These are phyloP conservation scores for Teratosphaeria gauchensis DNA, from an alignment of 2,329 filamentous ascomycete genomes.

Conservation along the genomic window DNA sequence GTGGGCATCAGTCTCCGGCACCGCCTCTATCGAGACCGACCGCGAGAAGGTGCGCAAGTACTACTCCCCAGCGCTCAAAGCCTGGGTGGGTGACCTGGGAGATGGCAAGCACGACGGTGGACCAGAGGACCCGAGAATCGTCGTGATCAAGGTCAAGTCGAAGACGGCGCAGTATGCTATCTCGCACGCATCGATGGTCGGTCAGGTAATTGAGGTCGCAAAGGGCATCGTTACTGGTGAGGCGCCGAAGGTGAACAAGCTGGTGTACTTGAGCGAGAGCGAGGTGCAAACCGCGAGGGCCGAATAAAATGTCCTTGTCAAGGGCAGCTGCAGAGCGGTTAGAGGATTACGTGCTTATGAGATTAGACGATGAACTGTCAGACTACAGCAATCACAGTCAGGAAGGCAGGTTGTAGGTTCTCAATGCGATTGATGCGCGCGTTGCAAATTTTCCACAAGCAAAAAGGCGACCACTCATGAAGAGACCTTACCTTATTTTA, in stretches of 20 bases:
- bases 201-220: slow-evolving; percentile 59
- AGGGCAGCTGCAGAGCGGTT: no score
- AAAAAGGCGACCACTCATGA: background rate
- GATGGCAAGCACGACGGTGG: slow-evolving; percentile 77
- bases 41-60: slow-evolving; percentile 60
- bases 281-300: slow-evolving; percentile 46
- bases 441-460: background rate
- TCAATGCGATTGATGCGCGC: background rate
- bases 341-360: background rate
- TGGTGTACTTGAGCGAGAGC: slow-evolving; percentile 60
- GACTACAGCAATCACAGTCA: background rate
- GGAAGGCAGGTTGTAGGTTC: background rate
- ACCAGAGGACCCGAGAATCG: slow-evolving; percentile 71
- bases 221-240: slow-evolving; percentile 67
- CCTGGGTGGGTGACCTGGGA: slow-evolving; percentile 77
- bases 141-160: slow-evolving; percentile 66
- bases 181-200: slow-evolving; percentile 26
- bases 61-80: slow-evolving; percentile 65
- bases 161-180: slow-evolving; percentile 64
- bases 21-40: slow-evolving; percentile 59
- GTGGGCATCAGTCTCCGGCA: slow-evolving; percentile 80
- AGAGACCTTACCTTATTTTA: background rate
- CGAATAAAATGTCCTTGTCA: background rate
- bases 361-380: background rate
- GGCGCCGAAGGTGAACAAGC: slow-evolving; percentile 60